These are phyloP conservation scores for Xylaria sp. DNA, from an alignment of 2,329 filamentous ascomycete species.

Conservation along the genomic window DNA sequence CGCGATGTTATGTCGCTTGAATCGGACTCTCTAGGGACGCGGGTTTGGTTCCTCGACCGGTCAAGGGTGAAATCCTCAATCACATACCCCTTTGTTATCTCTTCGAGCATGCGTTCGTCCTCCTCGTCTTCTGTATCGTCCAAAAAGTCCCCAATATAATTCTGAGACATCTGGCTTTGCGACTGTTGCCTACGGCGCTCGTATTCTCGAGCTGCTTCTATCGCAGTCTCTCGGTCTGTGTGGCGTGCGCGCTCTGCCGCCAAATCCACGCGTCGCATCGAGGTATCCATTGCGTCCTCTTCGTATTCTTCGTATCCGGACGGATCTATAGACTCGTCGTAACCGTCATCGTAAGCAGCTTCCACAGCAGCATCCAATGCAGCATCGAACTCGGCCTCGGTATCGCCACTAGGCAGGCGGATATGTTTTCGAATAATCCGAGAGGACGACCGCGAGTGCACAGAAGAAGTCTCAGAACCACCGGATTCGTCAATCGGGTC, in stretches of 20 bases:
- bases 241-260: slow-evolving; percentile 71
- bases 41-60: slow-evolving; percentile 53
- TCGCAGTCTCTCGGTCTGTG: slow-evolving; percentile 63
- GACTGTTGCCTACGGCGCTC: slow-evolving; percentile 47
- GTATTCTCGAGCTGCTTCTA: slow-evolving; percentile 54
- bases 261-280: slow-evolving; percentile 63
- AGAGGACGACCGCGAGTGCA: slow-evolving; percentile 74
- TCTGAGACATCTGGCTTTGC: slow-evolving; percentile 41
- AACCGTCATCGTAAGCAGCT: slow-evolving; percentile 88
- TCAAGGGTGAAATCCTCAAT: slow-evolving; percentile 79
- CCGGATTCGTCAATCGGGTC: slow-evolving; percentile 90
- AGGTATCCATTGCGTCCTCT: slow-evolving; percentile 47
- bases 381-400: slow-evolving; percentile 87
- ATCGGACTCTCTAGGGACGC: slow-evolving; percentile 71
- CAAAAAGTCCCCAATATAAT: slow-evolving; percentile 53
- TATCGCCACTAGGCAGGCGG: slow-evolving; percentile 62
- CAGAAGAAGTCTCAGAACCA: slow-evolving; percentile 70
- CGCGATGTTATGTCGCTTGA: slow-evolving; percentile 72
- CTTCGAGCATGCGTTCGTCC: slow-evolving; percentile 75
- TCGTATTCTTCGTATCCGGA: slow-evolving; percentile 34
- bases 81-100: slow-evolving; percentile 78
- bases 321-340: slow-evolving; percentile 61
- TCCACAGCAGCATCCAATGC: slow-evolving; percentile 93
- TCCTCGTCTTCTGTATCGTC: slow-evolving; percentile 68
- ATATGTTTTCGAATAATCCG: slow-evolving; percentile 65